Evolutionary conservation across 805 yeast species (phyloP), one percentile per base, ranked within the genome.

Genomic region (Metschnikowia baotianmanensis): DNA sequence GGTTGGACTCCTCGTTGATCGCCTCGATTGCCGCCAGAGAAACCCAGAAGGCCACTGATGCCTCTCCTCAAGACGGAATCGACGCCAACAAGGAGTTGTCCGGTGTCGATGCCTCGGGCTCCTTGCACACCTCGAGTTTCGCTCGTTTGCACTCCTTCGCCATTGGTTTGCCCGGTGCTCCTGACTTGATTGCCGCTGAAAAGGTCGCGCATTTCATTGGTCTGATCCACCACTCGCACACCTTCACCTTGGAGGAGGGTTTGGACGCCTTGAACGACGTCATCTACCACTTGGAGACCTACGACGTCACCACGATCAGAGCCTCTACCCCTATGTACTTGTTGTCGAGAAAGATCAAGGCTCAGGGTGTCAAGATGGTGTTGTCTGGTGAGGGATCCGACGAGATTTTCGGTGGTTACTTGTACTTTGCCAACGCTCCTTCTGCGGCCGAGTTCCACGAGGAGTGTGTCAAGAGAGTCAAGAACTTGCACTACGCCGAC

Each of bases 311-410:
- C 54, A 93, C 99, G 36, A 90, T 93, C 63, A 83, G 99, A 71
- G 99, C 99, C 24, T 90, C 98, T 8, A 93, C 99, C 30, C 99
- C 99, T 53, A 93, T 93, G 99, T 93, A 90, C 75, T 72, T 93
- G 57, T 74, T 93, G 53, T 84, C 96, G 12, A 80, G 99, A 68
- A 93, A 93, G 74, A 93, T 93, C 74, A 93, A 93, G 76, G 99
- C 99, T 38, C 97, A 91, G 70, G 99, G 99, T 67, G 96, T 93
- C 57, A 93, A 93, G 82, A 93, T 93, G 99, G 99, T 93, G 29
- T 72, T 93, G 43, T 86, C 96, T 27, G 99, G 99, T 62, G 99
- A 93, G 71, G 99, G 99, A 50, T 88, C 97, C 21, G 99, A 93
- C 68, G 99, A 93, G 76, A 84, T 93, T 65, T 93, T 93, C 62